Base-by-base conservation (phyloP, 345 rosid genomes). In the Microthlaspi erraticum region DNA sequence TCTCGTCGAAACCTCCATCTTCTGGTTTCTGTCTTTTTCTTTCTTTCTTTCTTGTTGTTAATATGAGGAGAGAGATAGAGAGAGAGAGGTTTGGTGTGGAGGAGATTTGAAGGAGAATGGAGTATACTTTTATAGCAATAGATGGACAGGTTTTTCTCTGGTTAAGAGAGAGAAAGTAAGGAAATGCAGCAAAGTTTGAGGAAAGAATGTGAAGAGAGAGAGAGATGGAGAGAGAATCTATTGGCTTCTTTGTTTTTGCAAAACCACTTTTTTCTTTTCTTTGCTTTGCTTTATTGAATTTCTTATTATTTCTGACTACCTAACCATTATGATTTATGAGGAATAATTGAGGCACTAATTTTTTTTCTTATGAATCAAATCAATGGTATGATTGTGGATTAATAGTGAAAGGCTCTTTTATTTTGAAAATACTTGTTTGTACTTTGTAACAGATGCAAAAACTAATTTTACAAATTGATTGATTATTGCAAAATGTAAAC, bases 181-280 rank as follows among this genome's bases (percentile, higher is more conserved):
- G 57, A 72, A 72, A 71, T 20, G 56, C 39, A 62, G 64, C 64
- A 63, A 63, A 63, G 70, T 72, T 72, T 72, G 49, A 72, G 70
- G 69, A 53, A 64, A 54, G 44, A 36, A 8, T 60, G 34, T 39
- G 2, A 23, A 11, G 48, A 53, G 44, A 46, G 52, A 12, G 52
- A 12, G 10, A 10, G 31, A 19, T 16, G 18, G 51, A 19, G 60
- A 53, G 57, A 58, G 58, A 75, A 75, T 75, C 74, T 75, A 75
- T 68, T 68, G 78, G 78, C 73, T 60, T 74, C 68, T 68, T 74
- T 62, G 53, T 57, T 74, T 74, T 67, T 60, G 45, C 64, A 60
- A 74, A 52, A 67, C 73, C 69, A 7, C 69, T 37, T 68, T 50
- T 51, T 64, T 29, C 23, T 5, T 6, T 13, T 55, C 34, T 10